phyloP scores from a whole-genome alignment of 257 asterid species.

The Pogostemon cablin region DNA sequence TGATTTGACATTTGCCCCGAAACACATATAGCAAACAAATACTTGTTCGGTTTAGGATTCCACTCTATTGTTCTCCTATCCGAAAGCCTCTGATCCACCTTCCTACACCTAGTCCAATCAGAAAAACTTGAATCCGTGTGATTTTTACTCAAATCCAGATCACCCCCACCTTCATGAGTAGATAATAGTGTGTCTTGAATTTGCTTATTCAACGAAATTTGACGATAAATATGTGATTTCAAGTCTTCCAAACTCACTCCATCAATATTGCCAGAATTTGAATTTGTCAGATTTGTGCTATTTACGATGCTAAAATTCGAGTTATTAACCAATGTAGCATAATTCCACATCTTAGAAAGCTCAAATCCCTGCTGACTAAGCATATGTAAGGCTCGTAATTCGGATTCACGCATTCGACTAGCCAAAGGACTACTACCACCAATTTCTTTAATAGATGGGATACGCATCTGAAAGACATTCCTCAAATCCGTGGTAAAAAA shows the following conservation, averaged over 20 bases:
- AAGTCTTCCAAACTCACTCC: conserved; percentile 43
- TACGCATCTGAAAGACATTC: conserved; percentile 51
- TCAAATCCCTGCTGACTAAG: conserved; percentile 78
- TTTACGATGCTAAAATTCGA: conserved; percentile 34
- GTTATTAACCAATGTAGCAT: conserved; percentile 40
- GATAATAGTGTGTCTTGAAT: conserved; percentile 74
- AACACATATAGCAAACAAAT: conserved; percentile 79
- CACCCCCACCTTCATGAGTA: conserved; percentile 52
- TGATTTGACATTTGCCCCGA: conserved; percentile 99
- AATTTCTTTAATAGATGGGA: conserved; percentile 39
- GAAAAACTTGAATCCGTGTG: conserved; percentile 47
- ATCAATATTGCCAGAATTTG: conserved; percentile 29
- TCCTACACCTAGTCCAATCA: conserved; percentile 60
- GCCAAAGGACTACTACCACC: conserved; percentile 37
- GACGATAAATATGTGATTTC: conserved; percentile 59
- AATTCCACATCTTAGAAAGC: conserved; percentile 73
- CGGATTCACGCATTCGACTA: conserved; percentile 84
- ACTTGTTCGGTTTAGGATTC: conserved; percentile 80
- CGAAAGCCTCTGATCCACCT: conserved; percentile 64
- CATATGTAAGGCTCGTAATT: conserved; percentile 69
- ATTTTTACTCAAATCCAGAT: conserved; percentile 44
- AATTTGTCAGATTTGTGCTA: conserved; percentile 33
- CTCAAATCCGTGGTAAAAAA: conserved; percentile 63
- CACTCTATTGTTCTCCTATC: conserved; percentile 76
- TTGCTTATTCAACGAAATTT: conserved; percentile 72